phyloP scores from a whole-genome alignment of 176 grass and related monocot genomes.

The Dendrocalamus sinicus region DNA sequence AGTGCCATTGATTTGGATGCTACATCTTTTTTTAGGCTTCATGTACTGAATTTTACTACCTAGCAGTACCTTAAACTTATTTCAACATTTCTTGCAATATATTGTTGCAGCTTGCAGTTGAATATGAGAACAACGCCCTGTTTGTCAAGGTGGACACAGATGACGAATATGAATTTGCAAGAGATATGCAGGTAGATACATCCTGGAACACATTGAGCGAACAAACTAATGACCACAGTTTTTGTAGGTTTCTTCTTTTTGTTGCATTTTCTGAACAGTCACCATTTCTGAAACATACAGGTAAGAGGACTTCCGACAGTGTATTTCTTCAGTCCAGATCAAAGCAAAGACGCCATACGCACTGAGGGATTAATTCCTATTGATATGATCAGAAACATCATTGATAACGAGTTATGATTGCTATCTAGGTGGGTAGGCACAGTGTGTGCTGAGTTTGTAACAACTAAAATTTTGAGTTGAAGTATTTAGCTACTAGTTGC shows the following conservation, averaged over 20 bases:
- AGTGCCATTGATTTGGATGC: too few relatives aligned
- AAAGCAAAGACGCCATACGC: slow-evolving; percentile 70
- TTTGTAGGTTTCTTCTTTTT: background rate
- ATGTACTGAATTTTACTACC: background rate
- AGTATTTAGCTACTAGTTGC: background rate
- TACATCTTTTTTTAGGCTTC: background rate
- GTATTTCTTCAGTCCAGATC: slow-evolving; percentile 85
- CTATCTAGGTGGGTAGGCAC: background rate
- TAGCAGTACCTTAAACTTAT: slow-evolving; percentile 23
- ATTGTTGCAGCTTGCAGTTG: slow-evolving; percentile 70
- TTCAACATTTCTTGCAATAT: slow-evolving; percentile 25
- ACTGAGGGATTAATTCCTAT: slow-evolving; percentile 75
- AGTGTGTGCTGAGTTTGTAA: slow-evolving; percentile 5
- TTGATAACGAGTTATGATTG: slow-evolving; percentile 78
- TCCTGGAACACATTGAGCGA: background rate
- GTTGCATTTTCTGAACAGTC: background rate
- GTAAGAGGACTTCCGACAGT: slow-evolving; percentile 76
- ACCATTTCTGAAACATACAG: slow-evolving; percentile 43
- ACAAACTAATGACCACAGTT: background rate
- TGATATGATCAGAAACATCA: slow-evolving; percentile 73
- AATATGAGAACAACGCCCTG: slow-evolving; percentile 67
- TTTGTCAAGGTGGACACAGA: slow-evolving; percentile 88
- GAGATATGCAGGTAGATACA: slow-evolving; percentile 89
- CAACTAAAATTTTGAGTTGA: slow-evolving; percentile 15
- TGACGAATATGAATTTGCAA: slow-evolving; percentile 83